Evolutionary conservation across 306 rosid genomes (phyloP), one percentile per base, ranked within the genome.

Genomic region (Fragaria iinumae): DNA sequence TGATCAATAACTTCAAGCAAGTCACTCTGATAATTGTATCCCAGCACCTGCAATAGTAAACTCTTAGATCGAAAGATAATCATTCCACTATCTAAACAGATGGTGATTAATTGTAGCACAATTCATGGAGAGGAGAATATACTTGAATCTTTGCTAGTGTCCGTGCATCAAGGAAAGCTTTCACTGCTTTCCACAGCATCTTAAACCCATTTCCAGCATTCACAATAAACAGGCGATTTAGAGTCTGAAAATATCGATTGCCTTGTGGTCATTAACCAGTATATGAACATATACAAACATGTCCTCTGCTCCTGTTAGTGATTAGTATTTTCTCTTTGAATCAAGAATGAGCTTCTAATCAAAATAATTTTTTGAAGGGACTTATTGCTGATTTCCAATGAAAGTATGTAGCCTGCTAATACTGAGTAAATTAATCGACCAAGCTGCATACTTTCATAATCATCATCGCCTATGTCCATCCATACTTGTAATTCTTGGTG

Each of bases 191-290:
- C 98, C 98, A 94, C 80, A 94, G 82, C 81, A 92, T 82, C 74
- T 69, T 89, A 70, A 94, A 94, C 16, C 96, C 95, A 38, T 91
- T 88, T 74, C 97, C 98, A 29, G 98, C 98, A 79, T 94, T 94
- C 65, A 94, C 79, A 71, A 94, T 92, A 52, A 88, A 90, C 41
- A 94, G 87, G 69, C 60, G 85, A 83, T 94, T 79, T 69, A 94
- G 77, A 68, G 97, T 94, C 98, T 94, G 97, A 74, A 20, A 81
- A 49, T 41, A 67, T 39, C 11, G 27, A 52, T 23, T n/a, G 48
- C 38, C 45, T 36, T 21, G 41, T 47, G 60, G 34, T 52, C 65
- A 21, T 25, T 14, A 36, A 25, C 36, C 16, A 34, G 49, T 14
- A 76, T 23, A 76, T 50, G 66, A 77, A 23, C 67, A 77, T 12